These are phyloP conservation scores for Spergularia marina DNA, from an alignment of 148 eudicot species.

Conservation along the genomic window DNA sequence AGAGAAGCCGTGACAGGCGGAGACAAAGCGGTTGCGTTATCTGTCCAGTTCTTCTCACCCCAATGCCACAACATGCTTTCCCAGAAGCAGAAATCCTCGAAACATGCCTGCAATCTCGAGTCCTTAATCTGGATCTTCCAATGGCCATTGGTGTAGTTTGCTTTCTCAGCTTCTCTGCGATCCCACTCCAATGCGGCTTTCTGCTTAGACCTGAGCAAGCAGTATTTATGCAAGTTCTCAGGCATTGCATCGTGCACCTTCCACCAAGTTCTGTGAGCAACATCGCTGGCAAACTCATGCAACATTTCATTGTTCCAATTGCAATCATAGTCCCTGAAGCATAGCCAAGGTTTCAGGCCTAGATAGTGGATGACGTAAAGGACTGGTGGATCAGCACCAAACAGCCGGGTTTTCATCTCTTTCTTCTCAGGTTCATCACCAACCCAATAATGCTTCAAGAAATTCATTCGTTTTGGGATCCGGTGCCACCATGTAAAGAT, in stretches of 20 bases:
- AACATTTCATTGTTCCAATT: conserved; percentile 77
- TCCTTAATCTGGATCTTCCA: conserved; percentile 75
- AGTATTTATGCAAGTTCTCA: conserved; percentile 63
- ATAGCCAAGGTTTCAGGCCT: conserved; percentile 89
- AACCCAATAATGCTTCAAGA: conserved; percentile 76
- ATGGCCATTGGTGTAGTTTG: conserved; percentile 66
- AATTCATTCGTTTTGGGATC: conserved; percentile 80
- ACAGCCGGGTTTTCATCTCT: conserved; percentile 59
- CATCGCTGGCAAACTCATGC: conserved; percentile 87
- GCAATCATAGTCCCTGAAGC: conserved; percentile 90
- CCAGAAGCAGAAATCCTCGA: conserved; percentile 86
- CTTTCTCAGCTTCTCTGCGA: conserved; percentile 76
- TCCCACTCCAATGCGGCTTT: conserved; percentile 86
- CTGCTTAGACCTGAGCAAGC: conserved; percentile 74
- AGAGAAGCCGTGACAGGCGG: conserved; percentile 38
- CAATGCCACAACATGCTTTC: conserved; percentile 98
- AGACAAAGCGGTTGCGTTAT: conserved; percentile 50
- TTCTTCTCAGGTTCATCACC: conserved; percentile 80
- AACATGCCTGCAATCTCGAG: conserved; percentile 57
- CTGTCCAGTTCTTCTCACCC: conserved; percentile 93
- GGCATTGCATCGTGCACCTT: conserved; percentile 93
- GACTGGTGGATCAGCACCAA: conserved; percentile 79
- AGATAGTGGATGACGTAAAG: conserved; percentile 80
- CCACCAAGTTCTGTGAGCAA: conserved; percentile 86
- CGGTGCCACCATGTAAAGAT: conserved; percentile 98